Evolutionary conservation across 495 filamentous ascomycete species (phyloP).

Genomic region (Niebla homalea): DNA sequence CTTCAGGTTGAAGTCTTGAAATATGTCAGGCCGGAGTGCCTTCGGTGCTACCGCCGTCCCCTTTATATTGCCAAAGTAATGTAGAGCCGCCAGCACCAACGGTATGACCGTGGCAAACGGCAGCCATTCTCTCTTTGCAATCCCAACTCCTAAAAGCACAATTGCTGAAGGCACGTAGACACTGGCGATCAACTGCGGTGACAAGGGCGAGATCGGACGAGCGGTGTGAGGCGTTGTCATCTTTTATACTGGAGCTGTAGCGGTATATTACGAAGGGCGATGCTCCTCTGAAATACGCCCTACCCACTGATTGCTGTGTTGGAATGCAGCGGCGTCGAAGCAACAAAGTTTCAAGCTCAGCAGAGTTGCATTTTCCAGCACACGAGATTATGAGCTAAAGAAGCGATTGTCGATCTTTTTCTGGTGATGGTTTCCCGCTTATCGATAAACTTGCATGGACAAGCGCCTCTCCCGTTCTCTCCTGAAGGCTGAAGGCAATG

Average conservation of each 20-base stretch:
- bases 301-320: neutral
- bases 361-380: slow-evolving; percentile 1
- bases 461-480: no score
- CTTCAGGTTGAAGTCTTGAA: slow-evolving; percentile 79
- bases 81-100: slow-evolving; percentile 28
- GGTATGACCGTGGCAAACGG: slow-evolving; percentile 57
- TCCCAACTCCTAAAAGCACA: slow-evolving; percentile 57
- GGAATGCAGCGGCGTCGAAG: neutral
- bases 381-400: neutral
- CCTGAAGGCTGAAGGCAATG: no score
- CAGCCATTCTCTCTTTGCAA: slow-evolving; percentile 67
- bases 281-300: neutral
- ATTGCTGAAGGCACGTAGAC: slow-evolving; percentile 80
- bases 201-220: slow-evolving; percentile 25
- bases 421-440: neutral
- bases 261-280: neutral
- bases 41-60: slow-evolving; percentile 45
- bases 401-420: neutral
- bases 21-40: slow-evolving; percentile 72
- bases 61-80: slow-evolving; percentile 1
- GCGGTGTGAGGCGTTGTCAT: slow-evolving; percentile 20
- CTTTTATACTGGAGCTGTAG: slow-evolving; percentile 1
- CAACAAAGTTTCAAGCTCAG: neutral
- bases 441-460: neutral
- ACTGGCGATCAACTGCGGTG: slow-evolving; percentile 49